phyloP scores from a whole-genome alignment of 1,139 yeast genomes.

The Candida frijolesensis region DNA sequence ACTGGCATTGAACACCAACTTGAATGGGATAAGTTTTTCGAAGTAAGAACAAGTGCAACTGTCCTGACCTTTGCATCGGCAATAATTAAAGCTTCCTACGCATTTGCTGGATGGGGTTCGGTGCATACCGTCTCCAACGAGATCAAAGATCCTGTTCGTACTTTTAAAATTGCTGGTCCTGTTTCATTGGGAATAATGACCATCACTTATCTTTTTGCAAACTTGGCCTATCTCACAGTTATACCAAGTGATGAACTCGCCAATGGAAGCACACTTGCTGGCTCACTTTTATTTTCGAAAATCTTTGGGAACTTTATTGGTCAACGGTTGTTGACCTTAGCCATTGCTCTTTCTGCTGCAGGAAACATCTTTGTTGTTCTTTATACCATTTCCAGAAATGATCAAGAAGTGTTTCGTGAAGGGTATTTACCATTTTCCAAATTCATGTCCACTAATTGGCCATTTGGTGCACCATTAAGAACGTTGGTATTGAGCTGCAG shows the following conservation, averaged over 20 bases:
- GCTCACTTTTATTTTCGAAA: slow-evolving; percentile 58
- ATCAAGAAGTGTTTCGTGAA: slow-evolving; percentile 66
- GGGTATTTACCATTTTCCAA: slow-evolving; percentile 59
- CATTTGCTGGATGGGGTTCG: slow-evolving; percentile 66
- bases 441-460: slow-evolving; percentile 57
- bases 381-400: slow-evolving; percentile 60
- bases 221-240: slow-evolving; percentile 57
- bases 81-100: slow-evolving; percentile 59
- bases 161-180: slow-evolving; percentile 65
- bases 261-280: slow-evolving; percentile 58
- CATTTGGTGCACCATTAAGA: slow-evolving; percentile 57
- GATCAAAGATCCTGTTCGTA: slow-evolving; percentile 57
- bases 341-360: slow-evolving; percentile 61
- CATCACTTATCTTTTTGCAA: slow-evolving; percentile 53
- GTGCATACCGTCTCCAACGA: slow-evolving; percentile 66
- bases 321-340: slow-evolving; percentile 52
- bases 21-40: slow-evolving; percentile 34
- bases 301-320: slow-evolving; percentile 57
- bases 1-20: slow-evolving; percentile 46
- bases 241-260: slow-evolving; percentile 56
- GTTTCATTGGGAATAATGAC: slow-evolving; percentile 50
- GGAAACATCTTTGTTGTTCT: slow-evolving; percentile 66
- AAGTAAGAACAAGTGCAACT: slow-evolving; percentile 30
- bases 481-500: slow-evolving; percentile 41
- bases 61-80: slow-evolving; percentile 56